Evolutionary conservation across 129 eudicot species (phyloP), one percentile per base, ranked within the genome.

Genomic region (Lactuca sativa): DNA sequence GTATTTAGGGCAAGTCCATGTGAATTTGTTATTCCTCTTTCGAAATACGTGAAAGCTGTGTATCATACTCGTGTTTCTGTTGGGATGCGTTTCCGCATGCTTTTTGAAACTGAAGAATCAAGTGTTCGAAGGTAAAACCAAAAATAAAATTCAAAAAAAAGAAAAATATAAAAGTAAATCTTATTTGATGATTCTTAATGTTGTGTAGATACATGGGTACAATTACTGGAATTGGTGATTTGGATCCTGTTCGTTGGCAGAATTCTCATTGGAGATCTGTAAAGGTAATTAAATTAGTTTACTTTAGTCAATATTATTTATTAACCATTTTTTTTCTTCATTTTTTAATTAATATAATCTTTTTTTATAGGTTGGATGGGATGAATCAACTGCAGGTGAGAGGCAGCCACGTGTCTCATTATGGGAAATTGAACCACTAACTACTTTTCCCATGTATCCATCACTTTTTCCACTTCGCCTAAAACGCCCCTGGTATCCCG

Each of bases 51-150:
- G 62, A 93, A 93, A 83, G 99, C 99, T 65, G 97, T 90, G 68
- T 90, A 87, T 84, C 97, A 93, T 77, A 93, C 97, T 4, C 93
- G 99, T 59, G 93, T 93, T 70, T 89, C 99, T 67, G 99, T 93
- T 52, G 99, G 99, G 74, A 93, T 93, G 99, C 95, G 99, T 33
- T 93, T 93, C 69, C 92, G 99, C 37, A 93, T 93, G 99, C 90
- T 93, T 55, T 93, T 93, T 80, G 99, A 93, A 80, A 93, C 99
- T 49, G 99, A 93, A 80, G 99, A 93, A 82, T 93, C 99, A 49
- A 93, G 97, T 78, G 99, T 93, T 18, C 92, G 99, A 38, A 90
- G 99, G 99, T 93, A 83, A 16, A 43, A 8, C 12, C 3, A 9
- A 43, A 3, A 43, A 43, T 0, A 43, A 8, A 43, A 25, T 25